Base-by-base conservation (phyloP, 2,329 filamentous ascomycete genomes). In the Colletotrichum cuscutae region DNA sequence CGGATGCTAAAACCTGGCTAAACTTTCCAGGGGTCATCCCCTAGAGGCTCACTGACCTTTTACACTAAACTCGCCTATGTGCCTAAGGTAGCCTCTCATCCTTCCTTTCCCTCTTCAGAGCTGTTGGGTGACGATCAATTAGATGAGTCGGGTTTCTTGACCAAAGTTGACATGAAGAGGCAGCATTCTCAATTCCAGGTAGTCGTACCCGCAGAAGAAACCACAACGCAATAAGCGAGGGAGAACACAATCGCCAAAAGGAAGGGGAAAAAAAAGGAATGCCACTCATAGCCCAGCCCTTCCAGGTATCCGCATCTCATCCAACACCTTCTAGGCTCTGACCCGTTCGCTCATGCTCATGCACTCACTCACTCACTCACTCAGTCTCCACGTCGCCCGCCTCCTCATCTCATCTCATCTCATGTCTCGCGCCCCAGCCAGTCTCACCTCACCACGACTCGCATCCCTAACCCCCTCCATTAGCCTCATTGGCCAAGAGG, bases 11-110 rank as follows among this genome's bases (percentile, higher is more conserved):
- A 68, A 62, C 19, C 49, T 58, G 46, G 56, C 63, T 35, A 32
- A 63, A 35, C 60, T 57, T 65, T 71, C 57, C 71, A 70, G 71
- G 71, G 71, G 71, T 65, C 37, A 70, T 56, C 70, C 60, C 46
- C 70, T 72, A 63, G 46, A 60, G 60, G 60, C 60, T 46, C 63
- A 32, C 63, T 30, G 56, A 22, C 46, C 8, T 37, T 32, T 42
- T 8, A 42, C 37, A 42, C 37, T 22, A 32, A 49, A 49, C 42
- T 19, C 26, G 26, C 26, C 26, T 26, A 5, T 26, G 26, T 26
- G 26, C 26, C 26, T 26, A 26, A 26, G 26, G 26, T 26, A 26
- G 37, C 35, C n/a, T 26, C 26, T 3, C 26, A n/a, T 49, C 15
- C 19, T 49, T 5, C 19, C 7, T n/a, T n/a, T 9, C 42, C 19